Conservation (phyloP, 306 rosid genomes). For the Malus sylvestris region DNA sequence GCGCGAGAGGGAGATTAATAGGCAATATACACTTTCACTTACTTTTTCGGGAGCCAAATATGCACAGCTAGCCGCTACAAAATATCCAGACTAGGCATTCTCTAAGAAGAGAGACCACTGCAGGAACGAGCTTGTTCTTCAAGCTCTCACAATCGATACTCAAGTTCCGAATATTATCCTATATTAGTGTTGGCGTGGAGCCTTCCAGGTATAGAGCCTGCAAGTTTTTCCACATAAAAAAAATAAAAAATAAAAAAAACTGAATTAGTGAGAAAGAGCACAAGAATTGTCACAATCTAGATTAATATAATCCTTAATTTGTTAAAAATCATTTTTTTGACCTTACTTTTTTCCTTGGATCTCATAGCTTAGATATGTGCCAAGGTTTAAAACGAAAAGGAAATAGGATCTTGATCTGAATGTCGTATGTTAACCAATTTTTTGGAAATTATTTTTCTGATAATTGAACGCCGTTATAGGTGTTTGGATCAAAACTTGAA, state of each 20-base stretch:
- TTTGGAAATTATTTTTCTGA: too few relatives aligned
- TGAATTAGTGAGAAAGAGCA: neutral
- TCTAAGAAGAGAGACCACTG: neutral
- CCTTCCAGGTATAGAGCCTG: too few relatives aligned
- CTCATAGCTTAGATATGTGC: too few relatives aligned
- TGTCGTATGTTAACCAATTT: too few relatives aligned
- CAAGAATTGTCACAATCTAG: neutral
- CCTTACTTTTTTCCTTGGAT: too few relatives aligned
- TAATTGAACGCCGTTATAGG: too few relatives aligned
- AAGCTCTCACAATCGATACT: neutral
- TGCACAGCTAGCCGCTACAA: neutral
- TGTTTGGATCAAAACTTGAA: too few relatives aligned
- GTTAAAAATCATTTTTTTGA: too few relatives aligned
- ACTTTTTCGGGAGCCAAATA: neutral
- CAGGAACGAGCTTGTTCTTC: neutral
- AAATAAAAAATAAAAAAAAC: neutral
- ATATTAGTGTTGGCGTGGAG: neutral
- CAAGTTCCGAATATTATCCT: neutral
- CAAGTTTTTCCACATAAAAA: neutral
- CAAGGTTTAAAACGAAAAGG: too few relatives aligned
- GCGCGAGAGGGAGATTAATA: neutral
- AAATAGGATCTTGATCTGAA: too few relatives aligned
- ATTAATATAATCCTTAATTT: too few relatives aligned
- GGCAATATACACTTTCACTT: neutral
- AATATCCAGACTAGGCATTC: neutral